Percentiles rank a stretch among this genome's conserved stretches.
Evolutionary conservation across 805 yeast genomes (phyloP).

Genomic region (Metschnikowia reukaufii): DNA sequence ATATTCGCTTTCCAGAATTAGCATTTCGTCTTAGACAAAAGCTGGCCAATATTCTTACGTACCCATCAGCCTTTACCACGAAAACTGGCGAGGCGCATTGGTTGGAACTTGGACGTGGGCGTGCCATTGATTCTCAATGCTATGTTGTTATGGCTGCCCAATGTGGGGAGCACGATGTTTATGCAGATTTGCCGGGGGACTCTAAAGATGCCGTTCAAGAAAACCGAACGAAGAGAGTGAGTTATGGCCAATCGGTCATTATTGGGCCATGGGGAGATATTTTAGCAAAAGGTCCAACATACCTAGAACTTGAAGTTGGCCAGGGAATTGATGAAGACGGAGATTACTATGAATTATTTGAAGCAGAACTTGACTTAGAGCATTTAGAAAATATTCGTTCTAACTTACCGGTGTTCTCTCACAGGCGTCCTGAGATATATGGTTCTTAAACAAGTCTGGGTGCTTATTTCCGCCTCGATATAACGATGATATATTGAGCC

Average conservation of each 20-base stretch:
- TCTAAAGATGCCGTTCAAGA: background rate
- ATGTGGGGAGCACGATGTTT: constrained; percentile 68
- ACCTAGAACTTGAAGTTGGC: constrained; percentile 24
- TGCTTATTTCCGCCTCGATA: too few relatives aligned
- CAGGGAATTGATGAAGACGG: constrained; percentile 27
- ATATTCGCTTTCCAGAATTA: constrained; percentile 82
- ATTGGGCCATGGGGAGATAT: constrained; percentile 93
- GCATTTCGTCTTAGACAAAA: constrained; percentile 54
- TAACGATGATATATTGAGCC: too few relatives aligned
- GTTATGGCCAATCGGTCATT: constrained; percentile 84
- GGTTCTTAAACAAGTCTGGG: background rate
- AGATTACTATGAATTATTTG: constrained; percentile 43
- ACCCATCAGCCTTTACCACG: constrained; percentile 91
- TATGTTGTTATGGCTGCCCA: constrained; percentile 90
- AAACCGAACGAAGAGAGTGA: constrained; percentile 47
- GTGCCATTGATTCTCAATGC: constrained; percentile 88
- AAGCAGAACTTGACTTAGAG: constrained; percentile 66
- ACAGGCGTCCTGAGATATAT: constrained; percentile 60
- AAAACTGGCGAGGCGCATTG: constrained; percentile 92
- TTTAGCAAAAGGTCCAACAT: constrained; percentile 48
- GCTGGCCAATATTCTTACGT: constrained; percentile 79
- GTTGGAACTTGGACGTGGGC: constrained; percentile 72
- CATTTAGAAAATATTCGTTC: constrained; percentile 50
- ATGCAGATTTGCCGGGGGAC: constrained; percentile 32
- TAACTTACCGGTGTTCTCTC: constrained; percentile 77